Percentiles rank a stretch among this genome's conserved stretches.
phyloP scores from a whole-genome alignment of 345 rosid species.

The Rubroshorea leprosula region DNA sequence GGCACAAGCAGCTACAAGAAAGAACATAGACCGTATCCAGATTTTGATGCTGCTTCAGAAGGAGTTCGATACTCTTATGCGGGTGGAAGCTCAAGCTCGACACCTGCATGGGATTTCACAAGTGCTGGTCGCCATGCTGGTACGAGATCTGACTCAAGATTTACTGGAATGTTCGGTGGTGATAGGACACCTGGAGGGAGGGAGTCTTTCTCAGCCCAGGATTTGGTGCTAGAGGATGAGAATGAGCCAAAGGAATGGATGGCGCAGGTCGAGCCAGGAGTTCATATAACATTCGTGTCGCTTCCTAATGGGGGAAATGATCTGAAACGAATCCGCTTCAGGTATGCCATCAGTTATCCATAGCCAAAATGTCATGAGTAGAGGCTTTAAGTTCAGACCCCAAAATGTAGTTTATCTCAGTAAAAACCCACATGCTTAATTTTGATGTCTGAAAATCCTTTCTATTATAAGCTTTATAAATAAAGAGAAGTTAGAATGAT shows the following conservation, averaged over 20 bases:
- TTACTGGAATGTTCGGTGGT: constrained; percentile 32
- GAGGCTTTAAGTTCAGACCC: too few species aligned
- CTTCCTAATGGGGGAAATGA: constrained; percentile 92
- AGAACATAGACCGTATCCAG: constrained; percentile 56
- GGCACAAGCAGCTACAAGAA: constrained; percentile 68
- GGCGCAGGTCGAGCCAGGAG: constrained; percentile 99
- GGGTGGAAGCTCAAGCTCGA: constrained; percentile 74
- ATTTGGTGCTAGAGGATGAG: constrained; percentile 71
- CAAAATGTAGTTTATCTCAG: too few species aligned
- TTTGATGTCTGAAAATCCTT: too few species aligned
- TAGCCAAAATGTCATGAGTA: neutral
- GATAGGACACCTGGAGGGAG: constrained; percentile 38
- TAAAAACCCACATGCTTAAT: too few species aligned
- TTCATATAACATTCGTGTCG: constrained; percentile 87
- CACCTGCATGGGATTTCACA: constrained; percentile 96
- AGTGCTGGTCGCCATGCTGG: constrained; percentile 34
- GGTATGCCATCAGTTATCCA: constrained; percentile 30
- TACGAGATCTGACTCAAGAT: constrained; percentile 43
- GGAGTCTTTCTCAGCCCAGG: constrained; percentile 56
- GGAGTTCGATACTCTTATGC: constrained; percentile 69
- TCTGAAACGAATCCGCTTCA: constrained; percentile 91
- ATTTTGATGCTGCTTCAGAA: constrained; percentile 70
- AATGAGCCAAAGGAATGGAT: constrained; percentile 92
- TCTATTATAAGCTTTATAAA: too few species aligned
- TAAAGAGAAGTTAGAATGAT: too few species aligned